A percentile compares a stretch with the other conserved stretches of the same genome.
These are phyloP conservation scores for Marasmius fiardii DNA, from an alignment of 1,284 basidiomycete species.

Conservation along the genomic window DNA sequence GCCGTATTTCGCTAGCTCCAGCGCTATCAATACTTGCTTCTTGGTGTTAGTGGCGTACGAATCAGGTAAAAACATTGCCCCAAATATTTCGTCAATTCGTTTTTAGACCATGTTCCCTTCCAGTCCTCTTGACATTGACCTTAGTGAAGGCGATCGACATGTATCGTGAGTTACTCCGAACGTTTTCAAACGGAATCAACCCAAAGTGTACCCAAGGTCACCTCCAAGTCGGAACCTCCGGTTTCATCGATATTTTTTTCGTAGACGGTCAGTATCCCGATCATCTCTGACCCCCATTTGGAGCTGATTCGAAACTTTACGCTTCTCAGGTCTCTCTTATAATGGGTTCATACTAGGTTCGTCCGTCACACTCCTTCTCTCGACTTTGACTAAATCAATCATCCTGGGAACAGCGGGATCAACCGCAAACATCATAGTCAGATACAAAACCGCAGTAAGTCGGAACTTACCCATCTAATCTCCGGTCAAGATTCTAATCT, in stretches of 20 bases:
- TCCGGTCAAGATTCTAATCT: no score
- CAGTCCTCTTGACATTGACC: neutral
- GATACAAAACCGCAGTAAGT: neutral
- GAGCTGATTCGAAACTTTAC: neutral
- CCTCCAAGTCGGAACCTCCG: neutral
- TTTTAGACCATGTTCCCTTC: no score
- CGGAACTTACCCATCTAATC: neutral
- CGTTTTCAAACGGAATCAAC: neutral
- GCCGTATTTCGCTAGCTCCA: neutral
- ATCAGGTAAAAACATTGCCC: neutral
- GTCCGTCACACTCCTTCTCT: no score
- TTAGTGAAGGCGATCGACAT: neutral
- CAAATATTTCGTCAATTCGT: no score
- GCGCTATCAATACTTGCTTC: neutral
- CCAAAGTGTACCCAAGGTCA: neutral
- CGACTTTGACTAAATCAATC: neutral
- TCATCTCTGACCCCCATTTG: neutral
- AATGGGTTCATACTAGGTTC: neutral
- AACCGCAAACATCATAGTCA: neutral
- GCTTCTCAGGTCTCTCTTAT: neutral
- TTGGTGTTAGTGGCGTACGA: neutral
- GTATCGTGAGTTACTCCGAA: slow-evolving; percentile 1
- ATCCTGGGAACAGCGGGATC: neutral
- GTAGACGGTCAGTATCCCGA: neutral
- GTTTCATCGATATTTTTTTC: slow-evolving; percentile 2